These are phyloP conservation scores for Arthrobotrys musiformis DNA, from an alignment of 2,329 filamentous ascomycete species.

Conservation along the genomic window DNA sequence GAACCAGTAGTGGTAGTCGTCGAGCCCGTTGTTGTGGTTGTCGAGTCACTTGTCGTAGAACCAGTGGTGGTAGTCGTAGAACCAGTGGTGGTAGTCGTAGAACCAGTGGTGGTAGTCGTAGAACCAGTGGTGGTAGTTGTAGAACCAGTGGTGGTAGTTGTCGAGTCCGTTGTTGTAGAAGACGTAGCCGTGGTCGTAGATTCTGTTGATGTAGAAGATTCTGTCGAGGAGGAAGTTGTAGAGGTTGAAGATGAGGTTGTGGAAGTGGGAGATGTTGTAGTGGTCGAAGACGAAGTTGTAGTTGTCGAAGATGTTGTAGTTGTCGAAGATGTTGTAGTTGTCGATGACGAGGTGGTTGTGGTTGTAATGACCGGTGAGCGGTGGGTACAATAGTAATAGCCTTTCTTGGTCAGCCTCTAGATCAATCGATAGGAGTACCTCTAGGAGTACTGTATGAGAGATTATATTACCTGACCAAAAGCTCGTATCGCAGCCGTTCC, in stretches of 20 bases:
- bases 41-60: not conserved
- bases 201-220: not conserved
- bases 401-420: not conserved
- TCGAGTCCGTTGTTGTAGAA: not conserved
- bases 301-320: not conserved
- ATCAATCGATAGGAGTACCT: not conserved
- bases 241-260: not conserved
- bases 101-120: not conserved
- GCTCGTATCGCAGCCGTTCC: not conserved
- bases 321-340: no score
- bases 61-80: not conserved
- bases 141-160: not conserved
- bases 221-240: not conserved
- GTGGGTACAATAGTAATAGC: constrained; percentile 23
- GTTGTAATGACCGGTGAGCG: not conserved
- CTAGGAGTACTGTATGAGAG: not conserved
- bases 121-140: not conserved
- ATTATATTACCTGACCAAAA: constrained; percentile 25
- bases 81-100: not conserved
- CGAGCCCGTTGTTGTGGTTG: not conserved
- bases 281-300: not conserved
- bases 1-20: not conserved
- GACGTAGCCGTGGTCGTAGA: not conserved
- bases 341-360: not conserved
- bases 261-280: not conserved